Base-by-base conservation (phyloP, 1,284 basidiomycete species). In the Mycocalia duriaeana region DNA sequence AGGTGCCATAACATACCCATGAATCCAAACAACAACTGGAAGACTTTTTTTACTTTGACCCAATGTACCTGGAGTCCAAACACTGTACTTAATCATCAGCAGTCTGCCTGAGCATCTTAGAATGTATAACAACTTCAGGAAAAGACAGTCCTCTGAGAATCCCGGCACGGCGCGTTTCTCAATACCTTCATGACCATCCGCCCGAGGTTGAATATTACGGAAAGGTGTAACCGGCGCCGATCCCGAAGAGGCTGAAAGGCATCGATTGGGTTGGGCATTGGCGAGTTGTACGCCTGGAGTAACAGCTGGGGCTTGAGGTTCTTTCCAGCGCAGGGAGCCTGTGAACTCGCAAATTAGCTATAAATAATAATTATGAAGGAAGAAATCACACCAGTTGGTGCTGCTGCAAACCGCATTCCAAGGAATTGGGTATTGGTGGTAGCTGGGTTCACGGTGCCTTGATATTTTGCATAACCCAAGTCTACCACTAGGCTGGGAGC, bases 11-110 rank as follows among this genome's bases (percentile, higher is more conserved):
- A 39, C 48, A 22, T 41, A 65, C 64, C 71, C 72, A 51, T 74
- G 71, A 35, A 74, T 72, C 64, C 62, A 74, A 37, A 73, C 61
- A 3, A 73, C 57, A 3, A 70, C 67, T n/a, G 70, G 70, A 6
- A 68, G 50, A 5, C 52, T 52, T 36, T 50, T 49, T 22, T 44
- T 23, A 23, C 41, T 44, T n/a, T n/a, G n/a, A n/a, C n/a, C n/a
- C 7, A 48, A 46, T n/a, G 20, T 49, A 25, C 56, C 57, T 20
- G 63, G 64, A 1, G 60, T 53, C 20, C 57, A 56, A 11, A 66
- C 63, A 50, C 68, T 67, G 36, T 36, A 18, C 19, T n/a, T n/a
- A 11, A 25, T 24, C 13, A 38, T 16, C 16, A 38, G 9, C 16
- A 45, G 13, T 34, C 14, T 42, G 11, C 28, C 11, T 34, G 28